A percentile compares a stretch with the other conserved stretches of the same genome.
These are phyloP conservation scores for Suillus tomentosus DNA, from an alignment of 768 basidiomycete genomes.

Conservation along the genomic window DNA sequence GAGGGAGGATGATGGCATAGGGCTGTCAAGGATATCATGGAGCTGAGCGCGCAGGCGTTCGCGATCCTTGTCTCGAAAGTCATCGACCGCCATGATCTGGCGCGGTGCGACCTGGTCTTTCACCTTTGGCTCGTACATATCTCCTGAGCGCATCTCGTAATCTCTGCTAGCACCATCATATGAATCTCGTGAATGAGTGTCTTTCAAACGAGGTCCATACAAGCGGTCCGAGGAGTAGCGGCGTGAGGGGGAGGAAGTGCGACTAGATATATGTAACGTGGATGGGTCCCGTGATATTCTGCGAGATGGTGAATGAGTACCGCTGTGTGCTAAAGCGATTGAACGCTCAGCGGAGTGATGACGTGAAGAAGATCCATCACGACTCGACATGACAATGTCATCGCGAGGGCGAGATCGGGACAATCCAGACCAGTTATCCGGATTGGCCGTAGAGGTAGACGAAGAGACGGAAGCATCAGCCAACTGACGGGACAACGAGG, in stretches of 20 bases:
- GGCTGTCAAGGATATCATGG: conserved; percentile 49
- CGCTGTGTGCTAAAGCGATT: conserved; percentile 30
- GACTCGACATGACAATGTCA: conserved; percentile 12
- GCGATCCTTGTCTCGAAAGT: conserved; percentile 29
- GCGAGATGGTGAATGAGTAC: conserved; percentile 27
- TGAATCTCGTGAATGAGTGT: conserved; percentile 25
- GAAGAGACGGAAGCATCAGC: not conserved
- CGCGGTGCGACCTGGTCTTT: conserved; percentile 30
- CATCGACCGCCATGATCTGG: conserved; percentile 28
- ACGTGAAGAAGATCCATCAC: conserved; percentile 30
- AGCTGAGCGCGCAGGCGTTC: conserved; percentile 37
- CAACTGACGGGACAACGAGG: conserved; percentile 20
- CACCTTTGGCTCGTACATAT: conserved; percentile 21
- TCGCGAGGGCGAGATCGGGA: conserved; percentile 28
- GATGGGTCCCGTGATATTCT: conserved; percentile 17
- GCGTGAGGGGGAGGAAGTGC: conserved; percentile 28
- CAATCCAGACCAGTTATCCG: conserved; percentile 2
- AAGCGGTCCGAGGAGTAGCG: conserved; percentile 28
- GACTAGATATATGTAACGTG: conserved; percentile 32
- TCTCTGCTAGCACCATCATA: conserved; percentile 24
- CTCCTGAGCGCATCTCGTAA: conserved; percentile 25
- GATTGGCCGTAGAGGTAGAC: not conserved
- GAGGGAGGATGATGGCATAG: conserved; percentile 44
- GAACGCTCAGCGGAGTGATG: conserved; percentile 24
- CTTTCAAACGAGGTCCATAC: conserved; percentile 25